Conservation (phyloP, 495 filamentous ascomycete genomes). For the Penicillium daleae region DNA sequence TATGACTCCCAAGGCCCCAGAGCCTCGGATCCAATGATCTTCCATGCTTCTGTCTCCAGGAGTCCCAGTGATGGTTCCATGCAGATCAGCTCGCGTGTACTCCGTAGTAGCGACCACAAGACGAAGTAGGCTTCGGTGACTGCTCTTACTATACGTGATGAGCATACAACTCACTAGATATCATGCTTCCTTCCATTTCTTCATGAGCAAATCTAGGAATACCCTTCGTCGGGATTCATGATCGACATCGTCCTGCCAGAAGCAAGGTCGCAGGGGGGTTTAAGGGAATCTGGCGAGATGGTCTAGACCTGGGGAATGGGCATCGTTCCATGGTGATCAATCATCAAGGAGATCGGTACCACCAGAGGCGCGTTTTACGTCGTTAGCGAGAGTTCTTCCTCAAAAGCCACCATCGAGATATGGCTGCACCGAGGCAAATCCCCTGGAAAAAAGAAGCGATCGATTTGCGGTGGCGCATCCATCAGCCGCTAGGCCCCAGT, state of each 20-base stretch:
- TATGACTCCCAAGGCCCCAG: neutral
- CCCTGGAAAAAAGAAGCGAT: constrained; percentile 3
- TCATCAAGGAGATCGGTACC: neutral
- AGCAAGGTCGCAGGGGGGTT: neutral
- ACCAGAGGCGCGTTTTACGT: constrained; percentile 18
- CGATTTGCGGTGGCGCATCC: constrained; percentile 1
- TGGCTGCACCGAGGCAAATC: neutral
- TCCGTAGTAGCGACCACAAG: neutral
- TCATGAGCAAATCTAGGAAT: neutral
- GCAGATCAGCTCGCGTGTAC: neutral
- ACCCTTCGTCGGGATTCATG: neutral
- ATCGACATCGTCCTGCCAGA: neutral
- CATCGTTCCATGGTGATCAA: constrained; percentile 15
- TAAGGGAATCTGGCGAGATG: neutral
- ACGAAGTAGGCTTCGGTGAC: neutral
- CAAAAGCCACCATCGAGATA: neutral
- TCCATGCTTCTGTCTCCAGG: neutral
- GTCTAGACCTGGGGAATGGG: constrained; percentile 7
- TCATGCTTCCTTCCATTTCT: neutral
- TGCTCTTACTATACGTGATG: neutral
- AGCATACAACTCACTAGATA: neutral
- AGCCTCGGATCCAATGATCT: neutral
- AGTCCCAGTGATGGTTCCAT: constrained; percentile 4
- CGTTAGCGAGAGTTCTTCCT: constrained; percentile 4
- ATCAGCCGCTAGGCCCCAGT: neutral